Evolutionary conservation across 2,329 filamentous ascomycete genomes (phyloP), one percentile per base, ranked within the genome.

Genomic region (Apiospora sp.): DNA sequence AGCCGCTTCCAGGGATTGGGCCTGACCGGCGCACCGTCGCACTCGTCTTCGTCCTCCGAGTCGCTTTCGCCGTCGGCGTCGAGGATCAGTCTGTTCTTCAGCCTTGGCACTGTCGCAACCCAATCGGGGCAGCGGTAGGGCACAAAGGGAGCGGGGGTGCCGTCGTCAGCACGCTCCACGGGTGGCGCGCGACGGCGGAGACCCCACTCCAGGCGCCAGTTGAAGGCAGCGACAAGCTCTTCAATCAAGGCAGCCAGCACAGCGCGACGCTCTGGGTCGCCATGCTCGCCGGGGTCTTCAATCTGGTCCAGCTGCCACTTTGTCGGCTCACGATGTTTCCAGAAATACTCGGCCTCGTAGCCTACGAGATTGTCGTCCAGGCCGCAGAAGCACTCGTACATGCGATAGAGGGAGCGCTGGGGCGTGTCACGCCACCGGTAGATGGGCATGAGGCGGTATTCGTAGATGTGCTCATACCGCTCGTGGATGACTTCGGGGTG

Each of bases 291-390:
- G 16, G 75, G 77, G 68, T 79, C 78, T 0, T 75, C 71, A 22
- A 78, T 73, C 24, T 72, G 71, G 5, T 67, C 71, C 34, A 71
- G 71, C 3, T 73, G 72, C 78, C 76, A 80, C 14, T 34, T 30
- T 4, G 58, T 64, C 8, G 75, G 75, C 44, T 74, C 72, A 22
- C 67, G 37, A n/a, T 75, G 75, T 13, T 74, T 72, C 76, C 77
- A 80, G 58, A 79, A 75, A 67, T 80, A 80, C 73, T 80, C 77
- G 14, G 75, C 75, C 73, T 78, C 78, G 43, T 77, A 79, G 27
- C 75, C 73, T 10, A 79, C 75, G 30, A 78, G 72, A 7, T 71
- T 49, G 13, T 76, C 78, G 70, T 80, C 74, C 14, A 72, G 72
- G 46, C 76, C 76, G 69, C 77, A 79, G n/a, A 78, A 73, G 19